A percentile compares a stretch with the other conserved stretches of the same genome.
Conservation (phyloP, 2,329 filamentous ascomycete species). For the Scytalidium sp. region DNA sequence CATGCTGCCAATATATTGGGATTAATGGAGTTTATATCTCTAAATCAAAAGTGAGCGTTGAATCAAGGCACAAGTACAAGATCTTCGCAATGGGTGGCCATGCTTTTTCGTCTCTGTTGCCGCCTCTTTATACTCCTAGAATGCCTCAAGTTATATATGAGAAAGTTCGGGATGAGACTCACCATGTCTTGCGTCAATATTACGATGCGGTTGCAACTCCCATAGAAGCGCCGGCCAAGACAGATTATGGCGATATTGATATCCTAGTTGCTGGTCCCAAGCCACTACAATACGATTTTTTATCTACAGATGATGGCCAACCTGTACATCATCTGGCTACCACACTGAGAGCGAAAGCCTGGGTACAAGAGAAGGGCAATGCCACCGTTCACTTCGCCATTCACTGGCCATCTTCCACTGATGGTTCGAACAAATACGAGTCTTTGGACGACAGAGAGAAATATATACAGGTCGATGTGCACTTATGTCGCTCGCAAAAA, state of each 20-base stretch:
- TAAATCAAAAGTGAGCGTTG: no score
- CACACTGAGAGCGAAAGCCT: constrained; percentile 43
- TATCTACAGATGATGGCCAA: neutral
- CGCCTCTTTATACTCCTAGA: constrained; percentile 59
- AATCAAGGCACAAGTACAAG: no score
- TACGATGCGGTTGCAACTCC: constrained; percentile 57
- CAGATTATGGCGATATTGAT: constrained; percentile 70
- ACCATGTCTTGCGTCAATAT: constrained; percentile 43
- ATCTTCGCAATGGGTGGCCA: constrained; percentile 59
- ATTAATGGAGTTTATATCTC: no score
- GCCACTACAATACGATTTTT: constrained; percentile 5
- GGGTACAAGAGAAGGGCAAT: constrained; percentile 25
- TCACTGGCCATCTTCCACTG: constrained; percentile 41
- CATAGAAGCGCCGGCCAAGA: constrained; percentile 67
- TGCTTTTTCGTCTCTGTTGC: constrained; percentile 46
- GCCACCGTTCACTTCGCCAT: constrained; percentile 51
- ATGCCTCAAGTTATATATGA: constrained; percentile 60
- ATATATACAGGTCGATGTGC: constrained; percentile 69
- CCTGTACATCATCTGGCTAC: constrained; percentile 30
- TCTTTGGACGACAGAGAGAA: constrained; percentile 15
- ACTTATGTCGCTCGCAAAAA: constrained; percentile 42
- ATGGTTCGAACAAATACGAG: neutral
- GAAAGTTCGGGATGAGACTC: constrained; percentile 43
- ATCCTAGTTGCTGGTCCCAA: constrained; percentile 51
- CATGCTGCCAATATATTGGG: no score